Evolutionary conservation across 1,284 basidiomycete species (phyloP), one percentile per base, ranked within the genome.

Genomic region (Clitocybe nebularis): DNA sequence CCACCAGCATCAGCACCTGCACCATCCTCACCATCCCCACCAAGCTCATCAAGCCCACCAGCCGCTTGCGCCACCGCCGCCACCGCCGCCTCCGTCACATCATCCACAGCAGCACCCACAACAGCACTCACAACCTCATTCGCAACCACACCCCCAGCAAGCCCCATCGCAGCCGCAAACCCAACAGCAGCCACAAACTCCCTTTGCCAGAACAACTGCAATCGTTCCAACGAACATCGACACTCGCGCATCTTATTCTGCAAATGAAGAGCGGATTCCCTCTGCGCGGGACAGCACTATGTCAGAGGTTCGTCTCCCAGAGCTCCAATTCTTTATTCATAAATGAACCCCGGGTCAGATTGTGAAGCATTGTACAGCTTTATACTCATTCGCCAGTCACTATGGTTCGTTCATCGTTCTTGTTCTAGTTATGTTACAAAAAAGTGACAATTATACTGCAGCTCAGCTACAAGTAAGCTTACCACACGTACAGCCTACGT

Each of bases 331-430:
- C 21, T 43, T 45, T 33, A 28, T 40, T 49, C 26, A 41, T 45
- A 24, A 50, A 25, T 46, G 22, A 44, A 46, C 48, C 47, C 41
- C 32, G 53, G 43, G 30, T 39, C 49, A 87, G 77, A 79, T 87
- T 39, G 57, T 78, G 45, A 69, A 74, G 45, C 77, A 81, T 50
- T 88, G 84, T 45, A 66, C 63, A 28, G 62, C 69, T 19, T 53
- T 88, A 36, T 80, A 81, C 53, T 46, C 67, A 4, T 87, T 87
- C 55, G 81, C 85, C 7, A 72, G 63, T 43, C 78, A 72, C 51
- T 87, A 80, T 61, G 77, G 82, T 84, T 47, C 46, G 74, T 50
- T 16, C 40, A 35, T 33, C 24, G 10, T 43, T 39, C 48, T 28
- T 38, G 24, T 21, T 24, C 44, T 17, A 36, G 37, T 41, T 39